Conservation (phyloP, 1,284 basidiomycete species). For the Ceratobasidium sp. region DNA sequence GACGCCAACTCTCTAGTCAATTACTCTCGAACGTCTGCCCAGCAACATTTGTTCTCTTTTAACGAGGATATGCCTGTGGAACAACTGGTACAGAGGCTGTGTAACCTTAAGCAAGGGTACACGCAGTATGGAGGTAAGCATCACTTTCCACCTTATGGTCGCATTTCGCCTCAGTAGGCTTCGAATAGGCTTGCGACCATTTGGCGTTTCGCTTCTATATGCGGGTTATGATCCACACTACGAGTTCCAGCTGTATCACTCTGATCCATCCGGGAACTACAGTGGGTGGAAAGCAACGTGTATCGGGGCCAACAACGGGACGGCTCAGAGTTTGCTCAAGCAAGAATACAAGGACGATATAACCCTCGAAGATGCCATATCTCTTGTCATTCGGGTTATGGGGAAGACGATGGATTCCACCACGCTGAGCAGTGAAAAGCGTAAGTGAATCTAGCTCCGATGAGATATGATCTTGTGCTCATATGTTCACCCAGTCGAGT, state of each 20-base stretch:
- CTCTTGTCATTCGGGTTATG: slow-evolving; percentile 92
- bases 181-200: slow-evolving; percentile 88
- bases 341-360: slow-evolving; percentile 99
- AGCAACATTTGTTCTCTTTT: slow-evolving; percentile 89
- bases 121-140: slow-evolving; percentile 92
- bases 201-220: slow-evolving; percentile 96
- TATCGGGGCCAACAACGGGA: slow-evolving; percentile 97
- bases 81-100: slow-evolving; percentile 91
- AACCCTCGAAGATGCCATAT: slow-evolving; percentile 90
- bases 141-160: slow-evolving; percentile 51
- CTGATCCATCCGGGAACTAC: slow-evolving; percentile 98
- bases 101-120: slow-evolving; percentile 98
- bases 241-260: slow-evolving; percentile 97
- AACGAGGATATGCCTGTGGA: slow-evolving; percentile 99
- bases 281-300: slow-evolving; percentile 99
- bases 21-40: slow-evolving; percentile 91
- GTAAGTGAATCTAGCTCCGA: slow-evolving; percentile 64
- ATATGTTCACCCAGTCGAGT: slow-evolving; percentile 78
- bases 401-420: slow-evolving; percentile 99
- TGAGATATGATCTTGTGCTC: background rate
- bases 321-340: slow-evolving; percentile 92
- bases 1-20: slow-evolving; percentile 99
- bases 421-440: slow-evolving; percentile 92
- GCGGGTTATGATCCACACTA: slow-evolving; percentile 98
- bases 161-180: slow-evolving; percentile 7